Percentiles rank a stretch among this genome's conserved stretches.
Evolutionary conservation across 371 early-diverging fungal genomes (phyloP).

Genomic region (Paramicrosporidium saccamoebae): DNA sequence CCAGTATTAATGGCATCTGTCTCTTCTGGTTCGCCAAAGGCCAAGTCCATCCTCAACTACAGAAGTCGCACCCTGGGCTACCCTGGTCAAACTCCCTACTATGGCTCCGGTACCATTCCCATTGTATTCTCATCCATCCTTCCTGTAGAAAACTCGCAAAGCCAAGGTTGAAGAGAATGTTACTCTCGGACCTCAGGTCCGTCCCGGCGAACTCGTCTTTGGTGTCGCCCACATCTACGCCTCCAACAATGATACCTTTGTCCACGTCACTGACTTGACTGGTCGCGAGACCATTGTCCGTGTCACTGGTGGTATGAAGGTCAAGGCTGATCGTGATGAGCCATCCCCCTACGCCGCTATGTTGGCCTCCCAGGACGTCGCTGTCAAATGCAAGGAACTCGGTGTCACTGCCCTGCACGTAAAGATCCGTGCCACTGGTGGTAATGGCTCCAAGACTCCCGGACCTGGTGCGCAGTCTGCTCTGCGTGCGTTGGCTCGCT

Average conservation of each 20-base stretch:
- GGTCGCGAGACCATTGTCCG: conserved; percentile 98
- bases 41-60: no score
- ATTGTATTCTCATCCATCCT: neutral
- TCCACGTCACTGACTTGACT: conserved; percentile 98
- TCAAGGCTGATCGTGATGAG: conserved; percentile 99
- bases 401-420: conserved; percentile 99
- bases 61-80: no score
- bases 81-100: no score
- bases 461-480: conserved; percentile 99
- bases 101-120: no score
- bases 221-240: conserved; percentile 99
- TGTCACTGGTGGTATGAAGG: conserved; percentile 99
- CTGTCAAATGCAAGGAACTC: conserved; percentile 89
- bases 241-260: conserved; percentile 98
- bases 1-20: no score
- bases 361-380: conserved; percentile 99
- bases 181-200: conserved; percentile 85
- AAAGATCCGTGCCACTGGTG: conserved; percentile 99
- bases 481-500: conserved; percentile 95
- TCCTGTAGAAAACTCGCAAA: conserved; percentile 22
- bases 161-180: conserved; percentile 46
- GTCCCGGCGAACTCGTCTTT: conserved; percentile 91
- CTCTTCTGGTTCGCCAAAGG: no score
- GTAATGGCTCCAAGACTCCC: conserved; percentile 95
- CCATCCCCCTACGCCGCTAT: conserved; percentile 99